phyloP scores from a whole-genome alignment of 2,329 filamentous ascomycete species.

The Calonectria ilicicola region DNA sequence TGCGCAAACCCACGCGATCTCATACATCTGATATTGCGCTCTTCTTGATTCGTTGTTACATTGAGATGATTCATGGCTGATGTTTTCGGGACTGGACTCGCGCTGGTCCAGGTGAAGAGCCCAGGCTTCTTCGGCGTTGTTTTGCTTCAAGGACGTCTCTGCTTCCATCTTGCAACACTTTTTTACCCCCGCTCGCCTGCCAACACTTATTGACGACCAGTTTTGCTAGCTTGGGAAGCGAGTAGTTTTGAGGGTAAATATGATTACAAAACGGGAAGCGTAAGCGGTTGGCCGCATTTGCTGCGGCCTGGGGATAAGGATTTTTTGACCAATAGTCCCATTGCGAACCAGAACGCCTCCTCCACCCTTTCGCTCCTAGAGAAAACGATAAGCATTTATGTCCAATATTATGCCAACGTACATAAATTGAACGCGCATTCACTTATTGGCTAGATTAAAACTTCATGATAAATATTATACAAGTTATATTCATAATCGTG shows the following conservation, averaged over 20 bases:
- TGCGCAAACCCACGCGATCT: constrained; percentile 48
- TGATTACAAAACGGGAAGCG: not conserved
- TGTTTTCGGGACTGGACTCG: not conserved
- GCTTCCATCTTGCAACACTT: not conserved
- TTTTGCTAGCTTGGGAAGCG: not conserved
- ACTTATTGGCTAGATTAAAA: not conserved
- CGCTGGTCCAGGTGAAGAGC: not conserved
- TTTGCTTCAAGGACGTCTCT: too few species aligned
- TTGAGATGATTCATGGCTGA: not conserved
- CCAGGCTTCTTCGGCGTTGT: not conserved
- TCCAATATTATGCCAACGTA: too few species aligned
- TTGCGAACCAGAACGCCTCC: not conserved
- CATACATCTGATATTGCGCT: not conserved
- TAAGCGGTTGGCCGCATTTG: not conserved
- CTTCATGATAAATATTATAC: not conserved
- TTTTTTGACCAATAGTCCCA: not conserved
- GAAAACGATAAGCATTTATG: not conserved
- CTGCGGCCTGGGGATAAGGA: not conserved
- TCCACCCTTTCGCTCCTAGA: not conserved
- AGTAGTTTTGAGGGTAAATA: not conserved
- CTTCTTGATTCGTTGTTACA: not conserved
- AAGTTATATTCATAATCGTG: not conserved
- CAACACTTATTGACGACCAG: not conserved
- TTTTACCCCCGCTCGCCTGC: too few species aligned
- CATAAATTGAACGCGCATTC: too few species aligned